Evolutionary conservation across 225 moss, liverwort and hornwort genomes (phyloP).

Genomic region (Bryum argenteum): DNA sequence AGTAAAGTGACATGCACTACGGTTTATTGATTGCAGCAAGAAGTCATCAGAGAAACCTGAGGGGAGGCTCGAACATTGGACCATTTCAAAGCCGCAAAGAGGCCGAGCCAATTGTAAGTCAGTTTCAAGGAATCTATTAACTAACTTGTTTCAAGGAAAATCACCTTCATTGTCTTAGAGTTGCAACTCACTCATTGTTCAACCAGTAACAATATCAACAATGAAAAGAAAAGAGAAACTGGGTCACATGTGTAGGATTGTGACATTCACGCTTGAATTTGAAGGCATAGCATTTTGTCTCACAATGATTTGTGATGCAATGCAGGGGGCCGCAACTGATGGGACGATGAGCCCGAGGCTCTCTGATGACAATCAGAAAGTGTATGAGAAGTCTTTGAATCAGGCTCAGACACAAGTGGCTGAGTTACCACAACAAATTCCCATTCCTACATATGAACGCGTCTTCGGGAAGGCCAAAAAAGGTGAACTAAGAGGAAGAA

Average conservation of each 20-base stretch:
- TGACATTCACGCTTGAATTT: not conserved
- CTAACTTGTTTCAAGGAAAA: conserved; percentile 5
- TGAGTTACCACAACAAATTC: not conserved
- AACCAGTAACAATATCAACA: too few species aligned
- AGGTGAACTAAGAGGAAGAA: not conserved
- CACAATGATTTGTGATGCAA: not conserved
- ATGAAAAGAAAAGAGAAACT: too few species aligned
- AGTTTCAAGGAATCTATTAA: not conserved
- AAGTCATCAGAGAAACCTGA: conserved; percentile 44
- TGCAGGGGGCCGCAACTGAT: conserved; percentile 15
- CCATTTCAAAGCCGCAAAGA: conserved; percentile 50
- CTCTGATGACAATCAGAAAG: too few species aligned
- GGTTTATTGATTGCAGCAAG: conserved; percentile 37
- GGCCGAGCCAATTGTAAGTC: conserved; percentile 43
- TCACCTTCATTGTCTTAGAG: conserved; percentile 7
- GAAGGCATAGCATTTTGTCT: conserved; percentile 7
- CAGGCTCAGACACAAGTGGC: too few species aligned
- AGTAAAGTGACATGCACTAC: conserved; percentile 9
- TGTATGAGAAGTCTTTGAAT: too few species aligned
- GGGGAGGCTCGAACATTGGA: conserved; percentile 38
- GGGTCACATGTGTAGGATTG: not conserved
- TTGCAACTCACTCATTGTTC: too few species aligned
- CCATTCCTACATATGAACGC: conserved; percentile 2
- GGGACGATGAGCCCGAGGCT: too few species aligned
- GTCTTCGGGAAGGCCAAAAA: not conserved